These are phyloP conservation scores for Candida mesenterica DNA, from an alignment of 1,139 yeast genomes.

Conservation along the genomic window DNA sequence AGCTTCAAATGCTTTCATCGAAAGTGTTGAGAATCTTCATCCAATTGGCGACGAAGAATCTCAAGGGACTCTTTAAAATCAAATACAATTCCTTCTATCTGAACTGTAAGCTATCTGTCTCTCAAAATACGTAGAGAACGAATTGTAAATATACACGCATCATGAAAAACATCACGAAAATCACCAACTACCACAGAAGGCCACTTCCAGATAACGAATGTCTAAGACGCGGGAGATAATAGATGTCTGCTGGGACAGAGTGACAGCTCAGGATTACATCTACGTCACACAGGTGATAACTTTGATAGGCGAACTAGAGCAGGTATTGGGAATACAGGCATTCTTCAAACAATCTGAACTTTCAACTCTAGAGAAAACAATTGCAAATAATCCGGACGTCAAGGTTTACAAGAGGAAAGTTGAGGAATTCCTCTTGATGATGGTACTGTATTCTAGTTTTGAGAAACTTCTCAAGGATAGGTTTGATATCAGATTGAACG, in stretches of 20 bases:
- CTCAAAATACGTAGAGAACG: no score
- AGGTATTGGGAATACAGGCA: slow-evolving; percentile 17
- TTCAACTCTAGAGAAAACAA: slow-evolving; percentile 25
- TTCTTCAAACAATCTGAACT: slow-evolving; percentile 28
- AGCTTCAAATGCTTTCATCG: no score
- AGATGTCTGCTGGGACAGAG: slow-evolving; percentile 29
- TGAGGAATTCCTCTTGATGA: slow-evolving; percentile 26
- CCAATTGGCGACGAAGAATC: no score
- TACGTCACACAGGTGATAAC: slow-evolving; percentile 27
- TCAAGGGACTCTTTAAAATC: no score
- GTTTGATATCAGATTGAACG: slow-evolving; percentile 20
- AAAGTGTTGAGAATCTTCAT: no score
- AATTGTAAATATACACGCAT: no score
- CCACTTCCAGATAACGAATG: no score
- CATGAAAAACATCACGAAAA: no score
- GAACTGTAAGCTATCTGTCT: no score
- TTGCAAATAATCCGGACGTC: slow-evolving; percentile 26
- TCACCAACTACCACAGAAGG: no score
- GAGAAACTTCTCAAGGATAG: slow-evolving; percentile 26
- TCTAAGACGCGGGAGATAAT: slow-evolving; percentile 17
- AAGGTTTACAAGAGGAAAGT: slow-evolving; percentile 29
- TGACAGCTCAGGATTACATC: slow-evolving; percentile 20
- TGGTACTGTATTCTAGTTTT: slow-evolving; percentile 25
- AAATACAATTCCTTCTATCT: no score
- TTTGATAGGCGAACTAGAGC: slow-evolving; percentile 29